A percentile compares a stretch with the other conserved stretches of the same genome.
Conservation (phyloP, 441 rosid species). For the Euphorbia schlechtendalii region DNA sequence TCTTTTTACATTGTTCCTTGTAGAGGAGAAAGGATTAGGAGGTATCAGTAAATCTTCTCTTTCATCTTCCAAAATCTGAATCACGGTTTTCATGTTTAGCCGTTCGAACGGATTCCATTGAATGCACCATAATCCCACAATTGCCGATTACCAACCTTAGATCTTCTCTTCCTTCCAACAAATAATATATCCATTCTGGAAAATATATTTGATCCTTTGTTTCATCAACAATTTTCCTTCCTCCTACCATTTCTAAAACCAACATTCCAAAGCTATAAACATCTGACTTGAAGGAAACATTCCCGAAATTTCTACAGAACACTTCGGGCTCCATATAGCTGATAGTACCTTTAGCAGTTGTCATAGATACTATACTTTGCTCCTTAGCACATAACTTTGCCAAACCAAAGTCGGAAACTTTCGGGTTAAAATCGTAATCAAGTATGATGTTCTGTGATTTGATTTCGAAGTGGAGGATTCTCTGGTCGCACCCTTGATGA, state of each 20-base stretch:
- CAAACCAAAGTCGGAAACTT: slow-evolving; percentile 12
- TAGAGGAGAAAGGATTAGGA: slow-evolving; percentile 24
- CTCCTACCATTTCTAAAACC: slow-evolving; percentile 25
- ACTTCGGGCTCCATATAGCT: slow-evolving; percentile 22
- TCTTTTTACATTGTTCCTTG: too few relatives aligned
- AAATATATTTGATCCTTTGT: background rate
- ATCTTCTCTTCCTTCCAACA: slow-evolving; percentile 20
- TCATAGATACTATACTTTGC: slow-evolving; percentile 15
- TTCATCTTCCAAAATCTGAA: slow-evolving; percentile 29
- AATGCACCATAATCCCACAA: too few relatives aligned
- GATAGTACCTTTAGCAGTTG: slow-evolving; percentile 20
- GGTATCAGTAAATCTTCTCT: slow-evolving; percentile 19
- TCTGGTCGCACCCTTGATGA: too few relatives aligned
- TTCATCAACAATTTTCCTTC: slow-evolving; percentile 15
- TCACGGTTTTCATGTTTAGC: slow-evolving; percentile 26
- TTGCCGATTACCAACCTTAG: slow-evolving; percentile 13
- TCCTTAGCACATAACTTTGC: too few relatives aligned
- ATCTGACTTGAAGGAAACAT: slow-evolving; percentile 22
- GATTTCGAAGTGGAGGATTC: slow-evolving; percentile 19
- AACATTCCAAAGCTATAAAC: slow-evolving; percentile 24
- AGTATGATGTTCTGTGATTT: slow-evolving; percentile 13
- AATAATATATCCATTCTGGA: slow-evolving; percentile 9
- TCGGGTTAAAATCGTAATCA: slow-evolving; percentile 15
- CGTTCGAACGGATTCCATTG: slow-evolving; percentile 27
- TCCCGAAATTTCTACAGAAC: slow-evolving; percentile 20